Conservation (phyloP, 2,329 filamentous ascomycete genomes). For the Apiospora koreana region DNA sequence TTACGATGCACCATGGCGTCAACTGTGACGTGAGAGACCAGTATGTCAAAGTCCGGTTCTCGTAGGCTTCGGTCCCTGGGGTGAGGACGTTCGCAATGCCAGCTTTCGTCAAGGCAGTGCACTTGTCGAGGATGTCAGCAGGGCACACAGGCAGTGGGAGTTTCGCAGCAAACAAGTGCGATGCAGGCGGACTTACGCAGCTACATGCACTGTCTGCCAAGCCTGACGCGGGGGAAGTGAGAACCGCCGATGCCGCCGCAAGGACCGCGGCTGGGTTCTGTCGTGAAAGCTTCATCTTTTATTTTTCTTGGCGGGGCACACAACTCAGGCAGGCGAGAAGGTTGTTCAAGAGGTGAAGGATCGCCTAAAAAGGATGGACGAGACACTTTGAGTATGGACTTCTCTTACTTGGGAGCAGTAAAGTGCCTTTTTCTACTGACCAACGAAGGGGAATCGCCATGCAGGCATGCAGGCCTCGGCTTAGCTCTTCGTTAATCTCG, state of each 20-base stretch:
- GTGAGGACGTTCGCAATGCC: background rate
- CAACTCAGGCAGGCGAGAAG: too few species aligned
- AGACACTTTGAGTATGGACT: background rate
- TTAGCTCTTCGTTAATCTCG: background rate
- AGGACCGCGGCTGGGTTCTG: background rate
- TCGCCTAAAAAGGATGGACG: background rate
- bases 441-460: background rate
- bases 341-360: too few species aligned
- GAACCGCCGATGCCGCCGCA: background rate
- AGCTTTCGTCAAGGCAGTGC: background rate
- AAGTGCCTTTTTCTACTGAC: background rate
- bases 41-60: conserved; percentile 26
- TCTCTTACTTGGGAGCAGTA: background rate
- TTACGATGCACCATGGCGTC: conserved; percentile 15
- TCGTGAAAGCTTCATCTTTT: background rate
- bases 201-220: background rate
- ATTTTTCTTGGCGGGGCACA: background rate
- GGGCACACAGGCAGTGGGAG: background rate
- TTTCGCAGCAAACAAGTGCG: conserved; percentile 1
- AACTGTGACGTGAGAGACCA: conserved; percentile 15
- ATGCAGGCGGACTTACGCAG: conserved; percentile 10
- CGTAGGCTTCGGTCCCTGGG: background rate
- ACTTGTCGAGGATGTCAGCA: conserved; percentile 1
- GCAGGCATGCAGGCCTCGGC: background rate
- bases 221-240: background rate